Evolutionary conservation across 2,329 filamentous ascomycete genomes (phyloP).

Genomic region (Fusarium paranaense): DNA sequence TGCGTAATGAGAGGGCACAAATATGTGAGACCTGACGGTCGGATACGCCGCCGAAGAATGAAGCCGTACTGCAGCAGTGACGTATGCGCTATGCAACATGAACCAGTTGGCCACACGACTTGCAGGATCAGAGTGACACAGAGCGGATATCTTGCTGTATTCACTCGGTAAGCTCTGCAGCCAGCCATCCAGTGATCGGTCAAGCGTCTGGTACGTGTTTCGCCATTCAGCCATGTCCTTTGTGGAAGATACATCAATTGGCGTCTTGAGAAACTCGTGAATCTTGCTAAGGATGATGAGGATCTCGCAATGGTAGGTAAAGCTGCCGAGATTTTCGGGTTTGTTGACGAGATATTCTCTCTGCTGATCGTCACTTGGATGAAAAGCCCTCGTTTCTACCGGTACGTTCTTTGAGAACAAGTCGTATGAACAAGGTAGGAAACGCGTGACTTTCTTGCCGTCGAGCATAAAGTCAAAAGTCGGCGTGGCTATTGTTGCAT

Average conservation of each 20-base stretch:
- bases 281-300: slow-evolving; percentile 56
- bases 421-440: slow-evolving; percentile 58
- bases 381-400: slow-evolving; percentile 54
- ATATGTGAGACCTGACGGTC: slow-evolving; percentile 53
- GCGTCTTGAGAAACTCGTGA: slow-evolving; percentile 55
- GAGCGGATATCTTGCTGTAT: slow-evolving; percentile 58
- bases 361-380: slow-evolving; percentile 40
- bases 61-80: slow-evolving; percentile 57
- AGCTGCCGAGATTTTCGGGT: slow-evolving; percentile 58
- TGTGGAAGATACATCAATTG: slow-evolving; percentile 54
- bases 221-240: slow-evolving; percentile 55
- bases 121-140: slow-evolving; percentile 59
- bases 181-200: slow-evolving; percentile 55
- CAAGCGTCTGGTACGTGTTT: slow-evolving; percentile 54
- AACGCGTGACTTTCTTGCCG: slow-evolving; percentile 53
- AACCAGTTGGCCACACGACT: slow-evolving; percentile 61
- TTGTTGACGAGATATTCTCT: slow-evolving; percentile 50
- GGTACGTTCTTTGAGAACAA: slow-evolving; percentile 58
- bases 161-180: slow-evolving; percentile 57
- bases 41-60: slow-evolving; percentile 59
- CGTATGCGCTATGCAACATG: slow-evolving; percentile 59
- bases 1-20: slow-evolving; percentile 57
- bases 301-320: slow-evolving; percentile 60
- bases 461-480: slow-evolving; percentile 57
- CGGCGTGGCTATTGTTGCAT: slow-evolving; percentile 56